Base-by-base conservation (phyloP, 169 alveolate species). In the Plasmodium knowlesi region DNA sequence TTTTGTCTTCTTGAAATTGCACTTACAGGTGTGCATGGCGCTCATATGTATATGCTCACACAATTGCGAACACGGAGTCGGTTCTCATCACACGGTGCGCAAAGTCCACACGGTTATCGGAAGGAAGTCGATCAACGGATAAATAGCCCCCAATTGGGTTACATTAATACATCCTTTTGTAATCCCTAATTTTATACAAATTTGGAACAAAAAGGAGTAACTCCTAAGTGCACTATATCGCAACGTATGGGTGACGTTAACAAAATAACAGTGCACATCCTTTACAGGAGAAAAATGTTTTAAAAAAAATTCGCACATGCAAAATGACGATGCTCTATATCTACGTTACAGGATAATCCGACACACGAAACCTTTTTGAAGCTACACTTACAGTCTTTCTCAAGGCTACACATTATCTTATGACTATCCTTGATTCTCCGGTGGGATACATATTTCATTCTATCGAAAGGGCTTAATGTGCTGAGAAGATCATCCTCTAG, bases 331-430 rank as follows among this genome's bases (percentile, higher is more conserved):
- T 61, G 34, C 16, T 3, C 28, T 25, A 61, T 25, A 61, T 25
- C 19, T 46, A 12, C 57, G 57, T 46, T 46, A 46, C 10, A 19
- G 57, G 34, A 61, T 22, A 61, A 5, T n/a, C 10, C 16, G 12
- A 14, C 34, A 22, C 28, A 34, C 28, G 34, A 5, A 3, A 16
- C 76, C n/a, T 61, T 80, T 82, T 54, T 25, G n/a, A 50, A 54
- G 25, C 10, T 54, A 46, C 39, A 14, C 89, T 82, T 50, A 82
- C 89, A 6, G 19, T 81, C 50, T 82, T 82, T 54, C 34, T 82
- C 78, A 25, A 82, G 89, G 76, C 32, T 74, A 25, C 89, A 82
- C 37, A 82, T 0, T 28, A 54, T 37, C 10, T 53, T 32, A 54
- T 82, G 71, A 22, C 50, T 53, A 16, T 28, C 28, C 25, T 50